These are phyloP conservation scores for Cystobasidium pallidum DNA, from an alignment of 1,284 basidiomycete genomes.

Conservation along the genomic window DNA sequence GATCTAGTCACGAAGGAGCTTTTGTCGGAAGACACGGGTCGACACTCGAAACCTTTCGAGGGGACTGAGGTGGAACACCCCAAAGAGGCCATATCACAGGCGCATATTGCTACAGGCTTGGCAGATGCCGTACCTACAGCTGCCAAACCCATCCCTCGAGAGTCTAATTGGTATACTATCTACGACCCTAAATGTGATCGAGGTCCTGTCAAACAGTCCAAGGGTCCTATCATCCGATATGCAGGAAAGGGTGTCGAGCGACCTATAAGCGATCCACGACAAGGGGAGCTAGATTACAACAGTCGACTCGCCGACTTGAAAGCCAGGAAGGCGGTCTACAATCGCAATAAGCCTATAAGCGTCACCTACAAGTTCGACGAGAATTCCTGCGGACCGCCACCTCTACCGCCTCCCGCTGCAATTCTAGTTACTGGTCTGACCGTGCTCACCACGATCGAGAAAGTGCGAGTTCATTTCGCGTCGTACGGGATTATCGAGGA, in stretches of 20 bases:
- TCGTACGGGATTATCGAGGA: slow-evolving; percentile 69
- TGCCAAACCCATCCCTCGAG: background rate
- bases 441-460: slow-evolving; percentile 68
- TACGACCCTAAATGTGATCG: background rate
- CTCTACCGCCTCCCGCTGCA: slow-evolving; percentile 65
- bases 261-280: slow-evolving; percentile 43
- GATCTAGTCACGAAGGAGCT: background rate
- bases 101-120: background rate
- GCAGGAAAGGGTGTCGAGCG: background rate
- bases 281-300: slow-evolving; percentile 49
- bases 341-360: background rate
- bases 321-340: slow-evolving; percentile 52
- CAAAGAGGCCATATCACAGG: background rate
- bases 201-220: slow-evolving; percentile 12
- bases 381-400: slow-evolving; percentile 73
- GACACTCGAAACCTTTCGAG: background rate
- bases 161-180: background rate
- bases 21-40: background rate
- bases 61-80: background rate
- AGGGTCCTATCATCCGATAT: slow-evolving; percentile 15
- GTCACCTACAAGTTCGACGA: slow-evolving; percentile 67
- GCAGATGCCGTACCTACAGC: background rate
- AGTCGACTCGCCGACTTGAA: background rate
- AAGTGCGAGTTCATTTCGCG: slow-evolving; percentile 71
- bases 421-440: slow-evolving; percentile 76